These are phyloP conservation scores for Solanum bukasovii DNA, from an alignment of 257 asterid genomes.

Conservation along the genomic window DNA sequence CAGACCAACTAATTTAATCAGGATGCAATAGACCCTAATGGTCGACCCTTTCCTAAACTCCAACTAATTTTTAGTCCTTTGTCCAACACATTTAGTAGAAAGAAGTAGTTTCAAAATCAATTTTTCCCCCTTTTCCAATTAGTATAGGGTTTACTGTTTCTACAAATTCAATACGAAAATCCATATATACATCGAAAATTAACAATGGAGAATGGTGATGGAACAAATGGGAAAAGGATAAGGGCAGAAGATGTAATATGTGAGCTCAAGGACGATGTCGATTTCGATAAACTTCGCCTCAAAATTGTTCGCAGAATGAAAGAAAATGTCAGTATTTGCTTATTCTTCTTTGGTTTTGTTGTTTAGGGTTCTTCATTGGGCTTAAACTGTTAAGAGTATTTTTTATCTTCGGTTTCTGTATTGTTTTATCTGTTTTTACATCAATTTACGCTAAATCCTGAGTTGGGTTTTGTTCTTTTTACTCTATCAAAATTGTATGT, in stretches of 20 bases:
- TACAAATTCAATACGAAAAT: not conserved
- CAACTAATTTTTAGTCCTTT: not conserved
- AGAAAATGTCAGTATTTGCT: constrained; percentile 41
- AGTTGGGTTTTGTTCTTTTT: not conserved
- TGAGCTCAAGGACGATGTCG: constrained; percentile 83
- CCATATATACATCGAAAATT: not conserved
- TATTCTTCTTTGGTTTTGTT: not conserved
- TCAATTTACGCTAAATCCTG: not conserved
- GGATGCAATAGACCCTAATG: not conserved
- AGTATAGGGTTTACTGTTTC: not conserved
- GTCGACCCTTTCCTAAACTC: not conserved
- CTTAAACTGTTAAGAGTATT: not conserved
- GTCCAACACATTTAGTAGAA: not conserved
- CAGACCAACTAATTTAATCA: too few relatives aligned
- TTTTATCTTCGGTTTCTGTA: not conserved
- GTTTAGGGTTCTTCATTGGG: not conserved
- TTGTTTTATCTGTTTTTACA: not conserved
- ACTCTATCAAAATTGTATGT: not conserved
- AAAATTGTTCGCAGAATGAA: constrained; percentile 66
- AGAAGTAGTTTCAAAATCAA: not conserved
- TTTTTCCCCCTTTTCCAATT: not conserved
- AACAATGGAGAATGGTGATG: not conserved
- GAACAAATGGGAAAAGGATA: constrained; percentile 8
- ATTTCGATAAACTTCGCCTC: constrained; percentile 71
- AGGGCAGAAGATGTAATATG: constrained; percentile 43